Evolutionary conservation across 345 rosid genomes (phyloP).

Genomic region (Toxicodendron radicans): DNA sequence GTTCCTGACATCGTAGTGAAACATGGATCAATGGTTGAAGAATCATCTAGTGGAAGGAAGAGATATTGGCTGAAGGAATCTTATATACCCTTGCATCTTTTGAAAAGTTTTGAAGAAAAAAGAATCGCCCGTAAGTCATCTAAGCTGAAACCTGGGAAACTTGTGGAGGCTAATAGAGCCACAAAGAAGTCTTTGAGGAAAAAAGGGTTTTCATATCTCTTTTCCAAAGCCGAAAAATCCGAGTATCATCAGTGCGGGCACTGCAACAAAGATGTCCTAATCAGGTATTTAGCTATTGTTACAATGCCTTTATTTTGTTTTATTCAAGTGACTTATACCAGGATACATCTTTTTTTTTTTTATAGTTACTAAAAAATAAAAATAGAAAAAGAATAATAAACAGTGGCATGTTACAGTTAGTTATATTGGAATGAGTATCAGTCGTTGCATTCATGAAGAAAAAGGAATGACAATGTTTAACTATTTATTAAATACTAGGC

Average conservation of each 20-base stretch:
- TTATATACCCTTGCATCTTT: conserved; percentile 82
- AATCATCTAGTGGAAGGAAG: conserved; percentile 87
- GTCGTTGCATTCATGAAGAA: not conserved
- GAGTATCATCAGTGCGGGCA: conserved; percentile 73
- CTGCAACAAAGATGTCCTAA: conserved; percentile 70
- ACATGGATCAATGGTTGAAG: conserved; percentile 70
- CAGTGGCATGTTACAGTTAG: not conserved
- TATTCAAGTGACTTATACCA: too few relatives aligned
- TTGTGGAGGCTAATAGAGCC: conserved; percentile 32
- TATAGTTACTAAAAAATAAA: too few relatives aligned
- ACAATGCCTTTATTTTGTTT: not conserved
- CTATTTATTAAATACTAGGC: not conserved
- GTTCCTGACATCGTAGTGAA: conserved; percentile 70
- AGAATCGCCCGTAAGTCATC: conserved; percentile 59
- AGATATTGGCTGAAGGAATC: conserved; percentile 85
- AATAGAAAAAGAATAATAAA: not conserved
- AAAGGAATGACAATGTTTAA: not conserved
- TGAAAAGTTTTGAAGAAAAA: conserved; percentile 94
- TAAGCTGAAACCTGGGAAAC: conserved; percentile 44
- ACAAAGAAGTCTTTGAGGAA: conserved; percentile 40
- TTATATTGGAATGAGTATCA: not conserved
- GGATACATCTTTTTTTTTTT: too few relatives aligned
- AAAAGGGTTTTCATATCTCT: conserved; percentile 77
- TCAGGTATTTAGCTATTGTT: conserved; percentile 47
- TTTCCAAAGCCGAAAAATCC: conserved; percentile 71